Base-by-base conservation (phyloP, 164 flowering plant species). In the Akebia trifoliata region DNA sequence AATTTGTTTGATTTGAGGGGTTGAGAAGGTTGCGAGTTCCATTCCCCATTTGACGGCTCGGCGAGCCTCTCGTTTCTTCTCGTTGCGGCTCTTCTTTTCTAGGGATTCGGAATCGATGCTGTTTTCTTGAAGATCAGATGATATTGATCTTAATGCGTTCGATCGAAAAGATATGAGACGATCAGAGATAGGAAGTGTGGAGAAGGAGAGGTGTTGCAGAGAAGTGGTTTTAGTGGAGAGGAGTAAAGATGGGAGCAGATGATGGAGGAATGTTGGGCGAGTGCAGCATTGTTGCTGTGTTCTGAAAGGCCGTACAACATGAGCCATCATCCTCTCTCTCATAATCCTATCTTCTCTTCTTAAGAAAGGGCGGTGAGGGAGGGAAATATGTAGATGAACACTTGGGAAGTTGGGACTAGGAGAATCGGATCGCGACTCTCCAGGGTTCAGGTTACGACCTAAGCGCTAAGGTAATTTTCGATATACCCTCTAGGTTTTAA, bases 21-120 rank as follows among this genome's bases (percentile, higher is more conserved):
- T 40, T 8, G 96, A 65, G 76, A 93, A 84, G 57, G 72, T 62
- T 0, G 99, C 87, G 14, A 93, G 79, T 2, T 93, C 90, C 94
- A 85, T 83, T 12, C 85, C 99, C 90, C 97, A 90, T 1, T 69
- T 74, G 40, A 90, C 87, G 14, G 94, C 87, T 56, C 86, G 88
- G 11, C 81, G 73, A 21, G 94, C 92, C 61, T 81, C 87, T 18
- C 90, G 85, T 68, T 93, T 93, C 77, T 69, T 74, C 77, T 79
- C 81, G 73, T 85, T 93, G 6, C 97, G 82, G 70, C 85, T 86
- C 81, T 69, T 80, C 64, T 64, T 72, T 1, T 7, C 26, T 0
- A 58, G 71, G 45, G 54, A 29, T 5, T 79, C 81, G 5, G 70
- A 67, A 30, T 69, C 81, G 60, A 64, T 50, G 50, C 49, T 44